Base-by-base conservation (phyloP, 2,329 filamentous ascomycete species). In the Fusarium ambrosium region DNA sequence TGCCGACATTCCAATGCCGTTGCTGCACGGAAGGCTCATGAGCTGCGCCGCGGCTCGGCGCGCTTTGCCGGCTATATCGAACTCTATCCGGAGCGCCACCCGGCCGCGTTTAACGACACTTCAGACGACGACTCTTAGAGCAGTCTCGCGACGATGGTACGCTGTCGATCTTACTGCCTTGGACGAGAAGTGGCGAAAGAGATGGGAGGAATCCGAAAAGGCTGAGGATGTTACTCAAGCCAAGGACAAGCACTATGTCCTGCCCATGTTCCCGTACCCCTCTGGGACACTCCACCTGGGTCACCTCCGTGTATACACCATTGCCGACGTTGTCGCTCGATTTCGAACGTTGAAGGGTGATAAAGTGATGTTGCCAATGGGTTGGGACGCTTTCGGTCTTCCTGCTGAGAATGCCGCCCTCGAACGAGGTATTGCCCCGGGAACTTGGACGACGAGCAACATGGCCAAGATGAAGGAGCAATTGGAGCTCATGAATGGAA, bases 211-310 rank as follows among this genome's bases (percentile, higher is more conserved):
- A 39, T 34, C 62, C 16, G 62, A 58, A 11, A 55, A 41, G 14
- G 7, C 43, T 22, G 48, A 37, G 3, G 63, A 73, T 4, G 51
- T 70, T 29, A 14, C 73, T 37, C 77, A 73, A 36, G 56, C 69
- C 64, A 72, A 82, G 39, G 77, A 83, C 48, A 83, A 83, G 67
- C 87, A 87, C 82, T 97, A 96, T 81, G 90, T 97, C 71, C 87
- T 97, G 64, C 92, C 95, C 74, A 98, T 98, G 95, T 97, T 97
- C 80, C 95, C 95, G 0, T 98, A 98, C 81, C 95, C 95, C 1
- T 97, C 95, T 0, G 95, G 95, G 34, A 92, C 91, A 34, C 88
- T 98, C 32, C 95, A 98, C 81, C 91, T 97, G 70, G 95, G 95
- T 16, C 95, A 98, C 82, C 86, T 97, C 43, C 92, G 95, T 56